Conservation (phyloP, 2,329 filamentous ascomycete species). For the Paraphaeosphaeria sporulosa region DNA sequence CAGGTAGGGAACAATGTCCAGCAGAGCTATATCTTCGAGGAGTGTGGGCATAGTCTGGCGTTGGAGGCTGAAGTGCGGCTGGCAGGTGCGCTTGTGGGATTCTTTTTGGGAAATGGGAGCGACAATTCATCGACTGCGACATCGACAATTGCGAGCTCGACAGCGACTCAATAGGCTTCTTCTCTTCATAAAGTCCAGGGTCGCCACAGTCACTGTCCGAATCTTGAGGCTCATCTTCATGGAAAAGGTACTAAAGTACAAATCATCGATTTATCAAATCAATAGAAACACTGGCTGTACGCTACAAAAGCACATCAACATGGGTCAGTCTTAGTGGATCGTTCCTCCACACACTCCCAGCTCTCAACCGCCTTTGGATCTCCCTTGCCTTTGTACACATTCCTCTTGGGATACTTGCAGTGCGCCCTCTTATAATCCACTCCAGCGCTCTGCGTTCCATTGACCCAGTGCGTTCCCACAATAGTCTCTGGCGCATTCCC, state of each 20-base stretch:
- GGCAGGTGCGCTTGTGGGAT: neutral
- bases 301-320: neutral
- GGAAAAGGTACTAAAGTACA: no score
- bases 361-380: slow-evolving; percentile 37
- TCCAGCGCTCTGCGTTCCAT: slow-evolving; percentile 37
- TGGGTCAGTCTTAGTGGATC: neutral
- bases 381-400: slow-evolving; percentile 43
- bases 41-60: no score
- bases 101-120: neutral
- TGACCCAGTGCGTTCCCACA: slow-evolving; percentile 41
- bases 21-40: no score
- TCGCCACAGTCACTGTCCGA: no score
- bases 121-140: neutral
- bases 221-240: no score
- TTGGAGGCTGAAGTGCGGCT: slow-evolving; percentile 1
- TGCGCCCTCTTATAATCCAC: slow-evolving; percentile 45
- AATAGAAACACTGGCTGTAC: neutral
- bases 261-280: no score
- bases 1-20: no score
- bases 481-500: slow-evolving; percentile 52
- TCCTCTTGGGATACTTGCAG: slow-evolving; percentile 48
- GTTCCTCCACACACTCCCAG: slow-evolving; percentile 42
- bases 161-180: no score
- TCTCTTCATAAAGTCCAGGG: no score
- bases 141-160: neutral